A percentile compares a stretch with the other conserved stretches of the same genome.
Evolutionary conservation across 2,329 filamentous ascomycete genomes (phyloP).

Genomic region (Periconia sp.): DNA sequence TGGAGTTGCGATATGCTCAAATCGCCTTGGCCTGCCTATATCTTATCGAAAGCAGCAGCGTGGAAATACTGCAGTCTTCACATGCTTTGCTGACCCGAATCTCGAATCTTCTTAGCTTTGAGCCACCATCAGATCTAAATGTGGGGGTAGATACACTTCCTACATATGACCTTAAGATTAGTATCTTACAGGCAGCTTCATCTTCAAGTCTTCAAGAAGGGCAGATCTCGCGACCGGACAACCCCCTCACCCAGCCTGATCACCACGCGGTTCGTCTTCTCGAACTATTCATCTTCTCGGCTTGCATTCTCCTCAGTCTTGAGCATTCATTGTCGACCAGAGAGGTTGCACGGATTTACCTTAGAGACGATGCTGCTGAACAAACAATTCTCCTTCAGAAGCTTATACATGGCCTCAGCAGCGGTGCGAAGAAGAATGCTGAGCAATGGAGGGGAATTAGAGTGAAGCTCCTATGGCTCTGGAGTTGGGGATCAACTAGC

Average conservation of each 20-base stretch:
- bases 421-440: slow-evolving; percentile 65
- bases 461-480: slow-evolving; percentile 74
- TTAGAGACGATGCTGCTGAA: slow-evolving; percentile 68
- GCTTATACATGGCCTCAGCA: slow-evolving; percentile 62
- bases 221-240: slow-evolving; percentile 62
- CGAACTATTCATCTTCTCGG: slow-evolving; percentile 64
- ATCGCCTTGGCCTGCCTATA: slow-evolving; percentile 73
- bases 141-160: slow-evolving; percentile 51
- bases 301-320: slow-evolving; percentile 51
- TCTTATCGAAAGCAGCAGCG: slow-evolving; percentile 64
- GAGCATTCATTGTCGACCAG: slow-evolving; percentile 50
- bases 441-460: slow-evolving; percentile 57
- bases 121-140: slow-evolving; percentile 58
- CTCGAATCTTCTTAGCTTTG: slow-evolving; percentile 65
- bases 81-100: slow-evolving; percentile 67
- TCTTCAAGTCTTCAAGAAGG: slow-evolving; percentile 48
- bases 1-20: slow-evolving; percentile 70
- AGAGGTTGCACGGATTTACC: slow-evolving; percentile 63
- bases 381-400: slow-evolving; percentile 66
- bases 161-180: slow-evolving; percentile 45
- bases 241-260: slow-evolving; percentile 69
- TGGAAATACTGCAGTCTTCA: slow-evolving; percentile 64
- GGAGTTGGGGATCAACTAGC: slow-evolving; percentile 68
- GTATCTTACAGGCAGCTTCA: slow-evolving; percentile 37
- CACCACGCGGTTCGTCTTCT: slow-evolving; percentile 64